Evolutionary conservation across 805 yeast species (phyloP), one percentile per base, ranked within the genome.

Genomic region (Wickerhamomyces subpelliculosus): DNA sequence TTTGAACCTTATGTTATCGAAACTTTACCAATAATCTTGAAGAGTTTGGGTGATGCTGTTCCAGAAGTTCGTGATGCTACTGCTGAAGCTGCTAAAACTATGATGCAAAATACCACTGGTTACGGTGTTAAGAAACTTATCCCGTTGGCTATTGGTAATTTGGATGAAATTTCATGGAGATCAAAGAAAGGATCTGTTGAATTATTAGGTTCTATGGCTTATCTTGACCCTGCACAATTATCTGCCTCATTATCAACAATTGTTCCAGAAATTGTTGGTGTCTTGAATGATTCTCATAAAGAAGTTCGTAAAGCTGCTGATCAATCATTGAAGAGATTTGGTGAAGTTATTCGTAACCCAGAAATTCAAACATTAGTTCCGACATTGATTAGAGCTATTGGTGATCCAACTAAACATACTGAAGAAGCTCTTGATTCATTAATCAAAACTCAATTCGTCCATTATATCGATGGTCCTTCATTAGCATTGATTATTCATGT

Each of bases 381-480:
- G 18, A 72, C 71, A 19, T 70, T 93, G 53, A 74, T 93, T 50
- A 77, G 83, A 44, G 98, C 98, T 20, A 90, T 93, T 58, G 95
- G 97, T 39, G 96, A 93, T 55, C 97, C 98, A 27, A 84, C 97
- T 0, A 84, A 78, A 49, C 66, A 83, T 62, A 93, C 97, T 1
- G 96, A 86, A 42, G 78, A 65, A 11, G 97, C 97, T 0, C 66
- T 93, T 40, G 95, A 88, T 51, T 78, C 85, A 13, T 72, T 93
- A 51, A 79, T 90, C 48, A 78, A 77, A 50, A 93, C 98, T 0
- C 94, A 90, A 49, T 93, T 93, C 52, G 96, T 89, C 32, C 99
- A 93, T 61, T 93, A 90, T 60, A 90, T 93, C 48, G 99, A 93
- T 64, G 96, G 97, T 17, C 97, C 99, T 4, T 90, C 97, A 1